Conservation (phyloP, 1,139 yeast species). For the Eremothecium sinecaudum region DNA sequence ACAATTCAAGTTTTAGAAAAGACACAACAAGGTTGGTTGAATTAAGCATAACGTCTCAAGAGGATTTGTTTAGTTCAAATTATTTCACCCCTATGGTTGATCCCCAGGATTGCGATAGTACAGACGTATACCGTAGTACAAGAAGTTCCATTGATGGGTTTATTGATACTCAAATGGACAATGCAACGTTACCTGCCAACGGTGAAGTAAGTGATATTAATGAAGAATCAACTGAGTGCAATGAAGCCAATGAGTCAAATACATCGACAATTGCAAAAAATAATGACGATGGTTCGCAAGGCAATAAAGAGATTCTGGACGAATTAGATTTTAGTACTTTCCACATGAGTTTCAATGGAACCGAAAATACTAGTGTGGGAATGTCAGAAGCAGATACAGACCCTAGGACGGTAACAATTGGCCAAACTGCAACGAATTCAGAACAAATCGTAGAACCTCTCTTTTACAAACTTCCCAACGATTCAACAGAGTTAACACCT, state of each 20-base stretch:
- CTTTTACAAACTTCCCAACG: conserved; percentile 8
- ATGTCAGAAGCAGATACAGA: neutral
- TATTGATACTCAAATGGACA: neutral
- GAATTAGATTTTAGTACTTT: conserved; percentile 30
- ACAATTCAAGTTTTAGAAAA: conserved; percentile 2
- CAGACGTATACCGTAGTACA: neutral
- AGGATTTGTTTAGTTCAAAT: conserved; percentile 5
- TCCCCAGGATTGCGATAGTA: neutral
- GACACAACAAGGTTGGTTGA: conserved; percentile 6
- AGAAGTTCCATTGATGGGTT: neutral
- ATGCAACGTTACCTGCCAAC: neutral
- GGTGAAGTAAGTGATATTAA: neutral
- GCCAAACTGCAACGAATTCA: conserved; percentile 1
- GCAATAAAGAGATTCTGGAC: conserved; percentile 14
- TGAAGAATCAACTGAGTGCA: neutral
- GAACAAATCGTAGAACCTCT: conserved; percentile 4
- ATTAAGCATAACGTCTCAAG: conserved; percentile 9
- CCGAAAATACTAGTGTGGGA: conserved; percentile 1
- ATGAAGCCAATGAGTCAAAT: neutral
- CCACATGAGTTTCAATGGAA: conserved; percentile 24
- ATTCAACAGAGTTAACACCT: neutral
- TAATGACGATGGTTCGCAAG: neutral
- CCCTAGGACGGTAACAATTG: neutral
- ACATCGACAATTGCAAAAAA: neutral
- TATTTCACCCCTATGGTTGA: neutral